Percentiles rank a stretch among this genome's conserved stretches.
Conservation (phyloP, 495 filamentous ascomycete genomes). For the Hypoxylon intermedium region DNA sequence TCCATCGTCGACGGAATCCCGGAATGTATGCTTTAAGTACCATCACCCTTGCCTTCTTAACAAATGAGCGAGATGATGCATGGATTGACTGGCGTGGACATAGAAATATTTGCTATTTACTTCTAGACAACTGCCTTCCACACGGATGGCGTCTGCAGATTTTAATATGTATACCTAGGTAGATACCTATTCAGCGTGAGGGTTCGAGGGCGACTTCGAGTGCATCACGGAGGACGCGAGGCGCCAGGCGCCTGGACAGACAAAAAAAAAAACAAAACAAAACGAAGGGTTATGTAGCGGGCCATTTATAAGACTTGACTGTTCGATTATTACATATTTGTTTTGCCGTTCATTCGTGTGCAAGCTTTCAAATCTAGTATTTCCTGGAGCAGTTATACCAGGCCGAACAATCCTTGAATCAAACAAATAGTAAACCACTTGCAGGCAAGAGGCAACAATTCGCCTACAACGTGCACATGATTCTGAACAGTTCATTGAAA, state of each 20-base stretch:
- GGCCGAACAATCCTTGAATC: too few relatives aligned
- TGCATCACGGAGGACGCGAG: conserved; percentile 27
- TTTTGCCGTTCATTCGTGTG: too few relatives aligned
- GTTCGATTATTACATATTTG: too few relatives aligned
- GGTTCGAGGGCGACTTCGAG: conserved; percentile 24
- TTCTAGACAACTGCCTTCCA: conserved; percentile 1
- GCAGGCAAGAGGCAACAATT: too few relatives aligned
- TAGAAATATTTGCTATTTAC: conserved; percentile 1
- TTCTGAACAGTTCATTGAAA: too few relatives aligned
- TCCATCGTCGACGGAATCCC: conserved; percentile 19
- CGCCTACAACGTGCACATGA: too few relatives aligned
- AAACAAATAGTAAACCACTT: too few relatives aligned
- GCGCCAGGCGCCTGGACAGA: conserved; percentile 21
- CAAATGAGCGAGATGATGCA: conserved; percentile 1
- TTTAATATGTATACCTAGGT: conserved; percentile 6
- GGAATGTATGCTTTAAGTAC: conserved; percentile 17
- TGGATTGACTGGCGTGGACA: background rate
- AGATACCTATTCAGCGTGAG: too few relatives aligned
- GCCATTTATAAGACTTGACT: conserved; percentile 5
- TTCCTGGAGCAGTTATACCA: too few relatives aligned
- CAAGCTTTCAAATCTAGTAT: too few relatives aligned
- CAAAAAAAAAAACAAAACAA: conserved; percentile 16
- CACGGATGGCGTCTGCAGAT: background rate
- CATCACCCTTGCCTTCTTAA: background rate
- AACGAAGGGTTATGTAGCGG: conserved; percentile 16